Conservation (phyloP, 176 grass and related monocot species). For the Carex scoparia region DNA sequence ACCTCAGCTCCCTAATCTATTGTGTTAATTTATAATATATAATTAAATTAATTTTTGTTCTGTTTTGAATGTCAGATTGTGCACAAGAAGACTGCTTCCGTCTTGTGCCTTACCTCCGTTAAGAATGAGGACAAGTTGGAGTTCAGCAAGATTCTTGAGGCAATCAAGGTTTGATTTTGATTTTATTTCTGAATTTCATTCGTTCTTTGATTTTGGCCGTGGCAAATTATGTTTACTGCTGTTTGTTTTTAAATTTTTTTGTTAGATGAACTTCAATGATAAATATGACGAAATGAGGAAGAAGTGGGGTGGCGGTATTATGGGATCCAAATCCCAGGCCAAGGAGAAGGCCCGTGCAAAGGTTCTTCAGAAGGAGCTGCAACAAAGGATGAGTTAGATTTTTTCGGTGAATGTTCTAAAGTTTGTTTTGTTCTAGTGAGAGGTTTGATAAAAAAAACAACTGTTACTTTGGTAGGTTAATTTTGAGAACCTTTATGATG, state of each 20-base stretch:
- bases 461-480: neutral
- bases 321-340: constrained; percentile 39
- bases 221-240: neutral
- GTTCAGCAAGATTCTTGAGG: constrained; percentile 43
- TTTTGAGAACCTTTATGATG: neutral
- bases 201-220: neutral
- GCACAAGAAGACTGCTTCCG: constrained; percentile 33
- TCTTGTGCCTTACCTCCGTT: constrained; percentile 35
- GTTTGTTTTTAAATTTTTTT: neutral
- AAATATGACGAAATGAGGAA: constrained; percentile 35
- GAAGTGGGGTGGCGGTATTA: constrained; percentile 39
- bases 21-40: neutral
- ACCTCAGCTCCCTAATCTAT: neutral
- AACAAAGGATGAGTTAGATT: constrained; percentile 33
- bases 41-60: neutral
- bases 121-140: constrained; percentile 44
- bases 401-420: neutral
- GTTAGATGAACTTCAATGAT: constrained; percentile 39
- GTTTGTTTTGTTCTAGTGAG: neutral
- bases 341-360: constrained; percentile 31
- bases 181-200: neutral
- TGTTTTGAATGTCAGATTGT: constrained; percentile 26
- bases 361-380: constrained; percentile 28
- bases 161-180: constrained; percentile 38
- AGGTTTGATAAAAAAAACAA: neutral